These are phyloP conservation scores for Leccinum sublutescens DNA, from an alignment of 768 basidiomycete species.

Conservation along the genomic window DNA sequence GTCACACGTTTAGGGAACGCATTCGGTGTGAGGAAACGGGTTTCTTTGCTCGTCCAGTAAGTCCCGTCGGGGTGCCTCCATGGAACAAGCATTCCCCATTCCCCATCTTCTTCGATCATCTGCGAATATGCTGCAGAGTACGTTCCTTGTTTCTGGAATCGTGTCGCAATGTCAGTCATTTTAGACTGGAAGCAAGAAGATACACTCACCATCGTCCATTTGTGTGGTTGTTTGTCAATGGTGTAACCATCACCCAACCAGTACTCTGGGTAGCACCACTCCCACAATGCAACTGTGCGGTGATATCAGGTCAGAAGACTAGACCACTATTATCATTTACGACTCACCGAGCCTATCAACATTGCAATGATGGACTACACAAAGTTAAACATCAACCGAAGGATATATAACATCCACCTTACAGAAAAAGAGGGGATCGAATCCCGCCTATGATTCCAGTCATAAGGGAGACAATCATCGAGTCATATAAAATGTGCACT, in stretches of 20 bases:
- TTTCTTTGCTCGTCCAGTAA: constrained; percentile 26
- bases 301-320: neutral
- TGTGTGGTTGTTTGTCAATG: constrained; percentile 5
- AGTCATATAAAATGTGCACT: neutral
- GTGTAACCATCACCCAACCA: constrained; percentile 30
- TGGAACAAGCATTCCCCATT: constrained; percentile 17
- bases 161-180: neutral
- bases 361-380: constrained; percentile 24
- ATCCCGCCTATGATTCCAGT: constrained; percentile 15
- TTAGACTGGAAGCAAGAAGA: neutral
- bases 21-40: constrained; percentile 21
- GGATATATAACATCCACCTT: neutral
- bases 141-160: constrained; percentile 18
- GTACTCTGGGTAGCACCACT: constrained; percentile 30
- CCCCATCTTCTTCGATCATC: constrained; percentile 16
- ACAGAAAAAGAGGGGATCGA: constrained; percentile 28
- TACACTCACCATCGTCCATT: constrained; percentile 25
- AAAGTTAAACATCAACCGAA: neutral
- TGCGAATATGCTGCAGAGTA: constrained; percentile 23
- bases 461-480: neutral
- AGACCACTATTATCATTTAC: neutral
- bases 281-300: constrained; percentile 27
- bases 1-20: constrained; percentile 24
- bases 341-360: constrained; percentile 22
- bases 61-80: constrained; percentile 23